A percentile compares a stretch with the other conserved stretches of the same genome.
phyloP scores from a whole-genome alignment of 306 rosid genomes.

The Gastrolobium villosum region DNA sequence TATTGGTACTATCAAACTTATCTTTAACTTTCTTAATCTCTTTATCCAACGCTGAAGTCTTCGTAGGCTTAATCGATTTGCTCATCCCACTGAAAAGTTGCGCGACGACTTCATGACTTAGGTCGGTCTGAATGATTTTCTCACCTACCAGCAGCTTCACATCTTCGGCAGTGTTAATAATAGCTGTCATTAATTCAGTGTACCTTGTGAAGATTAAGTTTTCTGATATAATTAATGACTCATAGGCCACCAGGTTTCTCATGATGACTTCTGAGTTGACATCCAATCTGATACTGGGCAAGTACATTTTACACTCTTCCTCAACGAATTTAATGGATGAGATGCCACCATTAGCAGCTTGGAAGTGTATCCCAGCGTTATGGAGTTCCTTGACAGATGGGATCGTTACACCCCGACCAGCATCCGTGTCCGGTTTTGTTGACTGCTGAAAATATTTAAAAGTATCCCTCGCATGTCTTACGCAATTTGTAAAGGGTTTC shows the following conservation, averaged over 20 bases:
- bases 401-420: not conserved
- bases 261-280: slow-evolving; percentile 9
- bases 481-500: too few relatives aligned
- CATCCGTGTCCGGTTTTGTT: not conserved
- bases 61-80: slow-evolving; percentile 18
- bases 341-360: not conserved
- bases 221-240: slow-evolving; percentile 16
- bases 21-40: not conserved
- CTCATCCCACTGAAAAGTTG: slow-evolving; percentile 40
- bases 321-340: slow-evolving; percentile 16
- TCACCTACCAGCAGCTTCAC: slow-evolving; percentile 28
- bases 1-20: not conserved
- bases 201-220: slow-evolving; percentile 12
- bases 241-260: slow-evolving; percentile 48
- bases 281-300: slow-evolving; percentile 29
- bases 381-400: slow-evolving; percentile 1
- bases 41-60: not conserved
- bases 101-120: not conserved
- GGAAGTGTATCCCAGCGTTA: not conserved
- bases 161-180: slow-evolving; percentile 31
- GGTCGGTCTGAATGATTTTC: not conserved
- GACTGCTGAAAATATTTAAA: too few relatives aligned
- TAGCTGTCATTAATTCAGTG: slow-evolving; percentile 46
- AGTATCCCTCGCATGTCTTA: too few relatives aligned
- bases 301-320: not conserved